A percentile compares a stretch with the other conserved stretches of the same genome.
Conservation (phyloP, 73 alveolate species). For the Paramecium pentaurelia region DNA sequence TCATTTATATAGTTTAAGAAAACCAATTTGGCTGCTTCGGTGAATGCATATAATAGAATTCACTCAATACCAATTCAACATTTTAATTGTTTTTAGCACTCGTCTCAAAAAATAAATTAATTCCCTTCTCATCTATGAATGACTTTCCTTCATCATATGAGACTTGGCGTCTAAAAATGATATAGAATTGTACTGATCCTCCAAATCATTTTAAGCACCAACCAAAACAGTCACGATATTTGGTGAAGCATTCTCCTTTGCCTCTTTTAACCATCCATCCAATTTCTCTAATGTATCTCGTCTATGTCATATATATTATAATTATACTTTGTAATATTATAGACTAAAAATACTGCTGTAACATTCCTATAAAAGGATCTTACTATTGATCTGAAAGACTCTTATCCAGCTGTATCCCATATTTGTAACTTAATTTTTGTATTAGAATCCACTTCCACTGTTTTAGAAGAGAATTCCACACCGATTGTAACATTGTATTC, state of each 20-base stretch:
- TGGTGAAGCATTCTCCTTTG: constrained; percentile 77
- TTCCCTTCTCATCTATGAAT: constrained; percentile 11
- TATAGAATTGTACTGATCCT: constrained; percentile 59
- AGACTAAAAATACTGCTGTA: constrained; percentile 89
- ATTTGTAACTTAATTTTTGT: constrained; percentile 67
- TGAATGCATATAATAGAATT: constrained; percentile 44
- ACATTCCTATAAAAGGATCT: constrained; percentile 92
- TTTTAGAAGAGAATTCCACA: constrained; percentile 73
- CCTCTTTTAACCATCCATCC: constrained; percentile 58
- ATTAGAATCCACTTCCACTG: constrained; percentile 51
- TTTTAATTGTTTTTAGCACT: constrained; percentile 40
- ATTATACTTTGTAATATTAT: constrained; percentile 75
- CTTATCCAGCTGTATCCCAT: constrained; percentile 94
- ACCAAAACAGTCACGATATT: constrained; percentile 75
- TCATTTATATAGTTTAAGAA: constrained; percentile 42
- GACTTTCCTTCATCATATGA: constrained; percentile 52
- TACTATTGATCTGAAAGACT: constrained; percentile 89
- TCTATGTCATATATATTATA: background rate
- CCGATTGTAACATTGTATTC: constrained; percentile 83
- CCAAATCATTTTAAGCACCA: constrained; percentile 88
- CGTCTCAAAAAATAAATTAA: constrained; percentile 55
- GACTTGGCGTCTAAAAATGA: constrained; percentile 42
- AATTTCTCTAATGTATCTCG: constrained; percentile 58
- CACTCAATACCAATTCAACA: constrained; percentile 36
- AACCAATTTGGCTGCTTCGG: constrained; percentile 50